Percentiles rank a stretch among this genome's conserved stretches.
Conservation (phyloP, 192 early-diverging fungal genomes). For the Podochytrium sp. region DNA sequence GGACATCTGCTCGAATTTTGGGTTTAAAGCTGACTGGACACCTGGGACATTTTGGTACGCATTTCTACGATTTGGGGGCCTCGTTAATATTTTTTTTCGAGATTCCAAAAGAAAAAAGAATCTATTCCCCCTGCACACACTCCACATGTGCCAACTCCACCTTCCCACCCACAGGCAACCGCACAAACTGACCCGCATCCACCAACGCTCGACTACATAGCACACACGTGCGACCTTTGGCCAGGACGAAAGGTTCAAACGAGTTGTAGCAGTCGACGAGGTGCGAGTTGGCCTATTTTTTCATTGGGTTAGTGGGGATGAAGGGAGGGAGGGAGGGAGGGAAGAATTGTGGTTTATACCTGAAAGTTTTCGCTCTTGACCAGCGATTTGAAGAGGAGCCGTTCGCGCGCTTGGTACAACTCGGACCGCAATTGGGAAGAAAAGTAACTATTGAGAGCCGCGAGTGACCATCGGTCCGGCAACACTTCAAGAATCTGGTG, state of each 20-base stretch:
- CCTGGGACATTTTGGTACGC: neutral
- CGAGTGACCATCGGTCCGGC: constrained; percentile 45
- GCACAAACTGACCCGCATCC: neutral
- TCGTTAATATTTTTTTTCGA: neutral
- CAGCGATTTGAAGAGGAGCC: constrained; percentile 30
- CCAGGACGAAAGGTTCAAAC: neutral
- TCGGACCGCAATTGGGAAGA: constrained; percentile 7
- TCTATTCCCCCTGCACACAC: neutral
- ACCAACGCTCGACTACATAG: neutral
- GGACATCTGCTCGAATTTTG: neutral
- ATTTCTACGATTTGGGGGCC: neutral
- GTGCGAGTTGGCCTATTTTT: neutral
- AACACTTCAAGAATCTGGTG: constrained; percentile 35
- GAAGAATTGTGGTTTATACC: neutral
- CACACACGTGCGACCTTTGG: neutral
- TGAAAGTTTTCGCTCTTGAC: neutral
- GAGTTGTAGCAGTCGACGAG: neutral
- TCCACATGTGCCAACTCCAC: neutral
- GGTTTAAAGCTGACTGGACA: neutral
- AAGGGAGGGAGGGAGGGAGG: too few relatives aligned
- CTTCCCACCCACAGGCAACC: neutral
- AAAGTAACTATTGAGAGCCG: constrained; percentile 27
- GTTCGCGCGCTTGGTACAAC: constrained; percentile 17
- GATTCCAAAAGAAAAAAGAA: neutral
- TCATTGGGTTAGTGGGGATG: too few relatives aligned